Percentiles rank a stretch among this genome's conserved stretches.
phyloP scores from a whole-genome alignment of 2,329 filamentous ascomycete species.

The Furcasterigmium sp. region DNA sequence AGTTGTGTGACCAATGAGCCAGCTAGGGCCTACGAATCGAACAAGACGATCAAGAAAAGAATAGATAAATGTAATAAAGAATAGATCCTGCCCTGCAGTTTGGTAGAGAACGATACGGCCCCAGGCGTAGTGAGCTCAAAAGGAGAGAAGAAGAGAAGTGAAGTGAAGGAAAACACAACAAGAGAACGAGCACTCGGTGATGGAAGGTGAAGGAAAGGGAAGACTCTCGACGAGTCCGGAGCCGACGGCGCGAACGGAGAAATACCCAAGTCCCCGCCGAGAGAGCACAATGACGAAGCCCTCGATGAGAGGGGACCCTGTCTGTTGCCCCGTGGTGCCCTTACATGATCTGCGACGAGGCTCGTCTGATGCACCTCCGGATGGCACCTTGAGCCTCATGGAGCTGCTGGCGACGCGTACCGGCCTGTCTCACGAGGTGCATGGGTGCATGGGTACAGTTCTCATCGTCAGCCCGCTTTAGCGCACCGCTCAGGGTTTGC shows the following conservation, averaged over 20 bases:
- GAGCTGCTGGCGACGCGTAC: neutral
- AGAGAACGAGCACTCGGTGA: neutral
- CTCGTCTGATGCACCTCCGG: neutral
- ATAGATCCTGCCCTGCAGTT: slow-evolving; percentile 10
- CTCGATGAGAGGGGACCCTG: neutral
- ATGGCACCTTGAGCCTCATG: neutral
- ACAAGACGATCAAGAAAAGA: slow-evolving; percentile 4
- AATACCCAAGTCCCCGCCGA: slow-evolving; percentile 3
- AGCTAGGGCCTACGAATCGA: slow-evolving; percentile 8
- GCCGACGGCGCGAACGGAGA: slow-evolving; percentile 3
- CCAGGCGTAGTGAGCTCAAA: neutral
- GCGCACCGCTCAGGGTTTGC: too few relatives aligned
- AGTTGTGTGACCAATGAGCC: slow-evolving; percentile 5
- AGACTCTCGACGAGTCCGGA: slow-evolving; percentile 8
- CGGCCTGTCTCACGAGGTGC: neutral
- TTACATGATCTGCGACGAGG: neutral
- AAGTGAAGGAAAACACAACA: slow-evolving; percentile 8
- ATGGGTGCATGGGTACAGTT: neutral
- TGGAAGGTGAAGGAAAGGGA: slow-evolving; percentile 9
- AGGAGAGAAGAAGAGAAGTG: slow-evolving; percentile 5
- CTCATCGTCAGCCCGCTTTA: too few relatives aligned
- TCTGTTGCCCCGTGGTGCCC: neutral
- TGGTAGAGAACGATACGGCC: neutral
- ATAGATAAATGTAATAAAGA: slow-evolving; percentile 4
- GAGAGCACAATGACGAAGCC: neutral